Percentiles rank a stretch among this genome's conserved stretches.
Evolutionary conservation across 495 filamentous ascomycete genomes (phyloP).

Genomic region (Rhypophila decipiens): DNA sequence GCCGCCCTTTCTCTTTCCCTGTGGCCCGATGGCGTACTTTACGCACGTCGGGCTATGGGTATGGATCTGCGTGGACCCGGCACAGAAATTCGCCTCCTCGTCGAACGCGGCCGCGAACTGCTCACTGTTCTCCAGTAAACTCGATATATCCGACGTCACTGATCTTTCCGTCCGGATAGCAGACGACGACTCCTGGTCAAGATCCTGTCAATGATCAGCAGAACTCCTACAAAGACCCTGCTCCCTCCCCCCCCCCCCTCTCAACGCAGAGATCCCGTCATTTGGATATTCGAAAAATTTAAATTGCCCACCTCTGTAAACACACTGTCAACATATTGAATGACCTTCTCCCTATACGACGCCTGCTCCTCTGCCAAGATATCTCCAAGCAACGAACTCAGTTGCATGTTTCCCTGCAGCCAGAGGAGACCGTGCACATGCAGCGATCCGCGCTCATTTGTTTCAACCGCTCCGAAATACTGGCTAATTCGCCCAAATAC

Average conservation of each 20-base stretch:
- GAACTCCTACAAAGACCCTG: too few relatives aligned
- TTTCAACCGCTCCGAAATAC: background rate
- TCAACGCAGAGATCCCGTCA: too few relatives aligned
- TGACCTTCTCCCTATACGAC: background rate
- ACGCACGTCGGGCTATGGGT: background rate
- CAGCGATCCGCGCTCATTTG: background rate
- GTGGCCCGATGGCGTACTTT: background rate
- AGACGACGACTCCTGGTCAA: background rate
- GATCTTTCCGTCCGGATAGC: background rate
- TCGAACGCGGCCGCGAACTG: background rate
- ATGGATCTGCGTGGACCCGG: background rate
- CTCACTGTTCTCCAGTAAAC: background rate
- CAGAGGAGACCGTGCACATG: background rate
- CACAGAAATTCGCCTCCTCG: background rate
- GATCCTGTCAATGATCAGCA: background rate
- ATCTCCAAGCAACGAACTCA: background rate
- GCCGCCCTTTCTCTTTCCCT: background rate
- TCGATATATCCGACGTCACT: background rate
- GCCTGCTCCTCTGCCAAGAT: background rate
- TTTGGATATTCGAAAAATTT: too few relatives aligned
- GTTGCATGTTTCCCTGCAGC: background rate
- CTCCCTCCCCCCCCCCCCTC: too few relatives aligned
- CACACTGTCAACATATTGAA: background rate
- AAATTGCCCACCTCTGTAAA: background rate
- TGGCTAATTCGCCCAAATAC: background rate